A percentile compares a stretch with the other conserved stretches of the same genome.
phyloP scores from a whole-genome alignment of 306 rosid species.

The Lathyrus tuberosus region DNA sequence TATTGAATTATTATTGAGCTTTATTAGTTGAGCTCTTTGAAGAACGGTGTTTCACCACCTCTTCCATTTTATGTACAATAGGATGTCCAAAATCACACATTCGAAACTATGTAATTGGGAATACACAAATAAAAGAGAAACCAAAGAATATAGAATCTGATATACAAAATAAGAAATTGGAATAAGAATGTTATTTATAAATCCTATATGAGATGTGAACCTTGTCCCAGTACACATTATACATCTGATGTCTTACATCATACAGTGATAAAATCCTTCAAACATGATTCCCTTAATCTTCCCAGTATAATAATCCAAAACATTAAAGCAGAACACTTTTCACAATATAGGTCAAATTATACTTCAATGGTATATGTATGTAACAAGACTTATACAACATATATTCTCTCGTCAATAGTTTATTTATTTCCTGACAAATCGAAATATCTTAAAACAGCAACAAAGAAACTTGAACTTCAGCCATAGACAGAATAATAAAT shows the following conservation, averaged over 20 bases:
- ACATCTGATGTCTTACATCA: background rate
- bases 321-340: background rate
- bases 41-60: background rate
- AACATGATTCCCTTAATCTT: too few relatives aligned
- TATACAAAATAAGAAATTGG: conserved; percentile 19
- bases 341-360: too few relatives aligned
- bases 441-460: background rate
- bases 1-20: background rate
- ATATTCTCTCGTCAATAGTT: background rate
- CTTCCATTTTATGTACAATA: background rate
- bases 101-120: conserved; percentile 6
- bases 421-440: background rate
- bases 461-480: background rate
- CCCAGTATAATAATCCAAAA: background rate
- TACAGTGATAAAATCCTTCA: background rate
- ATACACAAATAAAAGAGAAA: conserved; percentile 2
- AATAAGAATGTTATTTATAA: background rate
- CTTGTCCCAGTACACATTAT: background rate
- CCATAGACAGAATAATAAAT: background rate
- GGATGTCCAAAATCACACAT: background rate
- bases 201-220: background rate
- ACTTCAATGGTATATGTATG: too few relatives aligned
- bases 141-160: background rate
- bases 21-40: conserved; percentile 20
- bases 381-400: background rate